A percentile compares a stretch with the other conserved stretches of the same genome.
Conservation (phyloP, 106 monocot species). For the Narthecium ossifragum region DNA sequence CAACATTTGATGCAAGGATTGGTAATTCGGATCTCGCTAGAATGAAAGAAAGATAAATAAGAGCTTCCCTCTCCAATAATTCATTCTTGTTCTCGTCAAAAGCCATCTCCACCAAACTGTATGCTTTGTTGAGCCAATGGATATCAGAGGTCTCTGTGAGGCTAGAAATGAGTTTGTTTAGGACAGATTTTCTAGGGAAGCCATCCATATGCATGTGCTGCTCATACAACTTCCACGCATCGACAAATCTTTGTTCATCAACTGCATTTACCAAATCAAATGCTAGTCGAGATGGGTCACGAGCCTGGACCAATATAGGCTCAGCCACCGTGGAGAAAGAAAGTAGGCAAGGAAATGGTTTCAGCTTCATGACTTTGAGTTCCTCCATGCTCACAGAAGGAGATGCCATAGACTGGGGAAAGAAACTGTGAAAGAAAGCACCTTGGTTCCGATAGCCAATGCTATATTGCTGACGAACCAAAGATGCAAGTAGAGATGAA, state of each 20-base stretch:
- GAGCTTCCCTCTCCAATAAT: slow-evolving; percentile 58
- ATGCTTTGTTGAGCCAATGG: slow-evolving; percentile 61
- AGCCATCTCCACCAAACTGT: slow-evolving; percentile 33
- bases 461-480: too few relatives aligned
- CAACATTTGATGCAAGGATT: slow-evolving; percentile 49
- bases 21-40: slow-evolving; percentile 54
- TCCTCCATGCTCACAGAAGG: not conserved
- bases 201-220: slow-evolving; percentile 54
- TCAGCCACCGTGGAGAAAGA: slow-evolving; percentile 27
- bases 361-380: not conserved
- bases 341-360: not conserved
- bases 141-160: slow-evolving; percentile 63
- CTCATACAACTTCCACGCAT: slow-evolving; percentile 80
- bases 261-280: slow-evolving; percentile 41
- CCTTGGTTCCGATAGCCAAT: too few relatives aligned
- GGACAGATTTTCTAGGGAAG: slow-evolving; percentile 58
- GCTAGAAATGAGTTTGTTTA: slow-evolving; percentile 50
- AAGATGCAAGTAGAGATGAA: too few relatives aligned
- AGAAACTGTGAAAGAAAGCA: too few relatives aligned
- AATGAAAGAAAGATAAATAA: slow-evolving; percentile 65
- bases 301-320: slow-evolving; percentile 35
- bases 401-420: not conserved
- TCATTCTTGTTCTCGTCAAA: slow-evolving; percentile 43
- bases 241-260: slow-evolving; percentile 42
- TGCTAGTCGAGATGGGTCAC: slow-evolving; percentile 32